Base-by-base conservation (phyloP, 345 rosid species). In the Bruguiera parviflora region DNA sequence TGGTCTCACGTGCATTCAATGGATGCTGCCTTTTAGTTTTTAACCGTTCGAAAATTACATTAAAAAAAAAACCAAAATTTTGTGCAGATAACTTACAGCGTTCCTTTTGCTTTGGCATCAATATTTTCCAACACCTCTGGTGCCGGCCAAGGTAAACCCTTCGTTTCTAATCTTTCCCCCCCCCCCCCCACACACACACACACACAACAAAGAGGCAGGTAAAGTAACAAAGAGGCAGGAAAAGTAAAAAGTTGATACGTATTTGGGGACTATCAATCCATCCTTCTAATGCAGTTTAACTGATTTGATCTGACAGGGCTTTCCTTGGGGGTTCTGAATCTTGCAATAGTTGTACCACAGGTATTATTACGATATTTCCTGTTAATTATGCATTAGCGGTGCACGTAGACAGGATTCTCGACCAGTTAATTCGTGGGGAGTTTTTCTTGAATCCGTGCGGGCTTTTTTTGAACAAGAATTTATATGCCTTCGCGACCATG, bases 41-140 rank as follows among this genome's bases (percentile, higher is more conserved):
- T 10, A 2, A 39, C 46, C 15, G 46, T 11, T 11, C 2, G 15
- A 10, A 11, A 39, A 39, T 4, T 9, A 10, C 15, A 39, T 39
- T n/a, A n/a, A n/a, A n/a, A 39, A 39, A 39, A 11, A 3, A 13
- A 43, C 15, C 18, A 9, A 35, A 10, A n/a, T 33, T 65, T 20
- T 67, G 35, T 80, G 79, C 87, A 94, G 98, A 80, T 89, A 52
- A 91, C 92, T 61, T 89, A 43, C 70, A 94, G 95, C 63, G 75
- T 94, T 66, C 97, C 97, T 2, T 94, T 88, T 69, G 98, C 98
- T 66, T 55, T 94, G 85, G 96, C 98, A 61, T 94, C 98, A 52
- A 94, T 89, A 53, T 94, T 82, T 73, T 89, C 84, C 31, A 71
- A 71, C 29, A 56, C 67, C 11, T 31, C 88, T 11, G 86, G 87